Evolutionary conservation across 306 rosid species (phyloP).

Genomic region (Sophora flavescens): DNA sequence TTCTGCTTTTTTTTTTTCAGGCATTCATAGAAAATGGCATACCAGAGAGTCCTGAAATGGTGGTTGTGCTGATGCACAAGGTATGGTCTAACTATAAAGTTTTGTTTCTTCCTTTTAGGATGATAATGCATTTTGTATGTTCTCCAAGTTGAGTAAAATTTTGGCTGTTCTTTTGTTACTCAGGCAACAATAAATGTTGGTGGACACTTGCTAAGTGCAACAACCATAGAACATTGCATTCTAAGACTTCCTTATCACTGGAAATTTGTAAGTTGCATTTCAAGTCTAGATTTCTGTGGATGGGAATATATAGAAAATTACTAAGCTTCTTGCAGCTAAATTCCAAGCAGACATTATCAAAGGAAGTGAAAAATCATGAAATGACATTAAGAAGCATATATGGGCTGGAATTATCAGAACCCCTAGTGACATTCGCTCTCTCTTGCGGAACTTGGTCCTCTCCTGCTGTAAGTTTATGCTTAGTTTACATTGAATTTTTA

Average conservation of each 20-base stretch:
- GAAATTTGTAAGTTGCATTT: slow-evolving; percentile 66
- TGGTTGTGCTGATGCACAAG: slow-evolving; percentile 71
- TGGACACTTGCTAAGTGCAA: slow-evolving; percentile 72
- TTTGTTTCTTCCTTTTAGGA: background rate
- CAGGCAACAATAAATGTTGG: slow-evolving; percentile 87
- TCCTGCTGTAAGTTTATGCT: slow-evolving; percentile 72
- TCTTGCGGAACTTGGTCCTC: slow-evolving; percentile 92
- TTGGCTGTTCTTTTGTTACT: slow-evolving; percentile 41
- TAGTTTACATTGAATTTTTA: background rate
- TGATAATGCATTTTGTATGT: background rate
- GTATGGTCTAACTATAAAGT: slow-evolving; percentile 42
- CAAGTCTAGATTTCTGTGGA: slow-evolving; percentile 21
- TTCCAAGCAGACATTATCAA: slow-evolving; percentile 60
- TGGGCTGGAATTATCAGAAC: slow-evolving; percentile 80
- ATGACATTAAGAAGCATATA: slow-evolving; percentile 61
- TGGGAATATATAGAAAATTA: slow-evolving; percentile 6
- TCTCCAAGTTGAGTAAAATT: background rate
- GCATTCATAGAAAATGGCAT: slow-evolving; percentile 72
- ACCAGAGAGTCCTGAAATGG: slow-evolving; percentile 78
- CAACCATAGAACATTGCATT: slow-evolving; percentile 83
- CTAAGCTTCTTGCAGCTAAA: slow-evolving; percentile 38
- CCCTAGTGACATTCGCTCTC: slow-evolving; percentile 80
- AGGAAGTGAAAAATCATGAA: slow-evolving; percentile 65
- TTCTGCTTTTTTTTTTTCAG: slow-evolving; percentile 50
- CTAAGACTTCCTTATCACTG: slow-evolving; percentile 82